Percentiles rank a stretch among this genome's conserved stretches.
Conservation (phyloP, 495 filamentous ascomycete species). For the Rostrohypoxylon terebratum region DNA sequence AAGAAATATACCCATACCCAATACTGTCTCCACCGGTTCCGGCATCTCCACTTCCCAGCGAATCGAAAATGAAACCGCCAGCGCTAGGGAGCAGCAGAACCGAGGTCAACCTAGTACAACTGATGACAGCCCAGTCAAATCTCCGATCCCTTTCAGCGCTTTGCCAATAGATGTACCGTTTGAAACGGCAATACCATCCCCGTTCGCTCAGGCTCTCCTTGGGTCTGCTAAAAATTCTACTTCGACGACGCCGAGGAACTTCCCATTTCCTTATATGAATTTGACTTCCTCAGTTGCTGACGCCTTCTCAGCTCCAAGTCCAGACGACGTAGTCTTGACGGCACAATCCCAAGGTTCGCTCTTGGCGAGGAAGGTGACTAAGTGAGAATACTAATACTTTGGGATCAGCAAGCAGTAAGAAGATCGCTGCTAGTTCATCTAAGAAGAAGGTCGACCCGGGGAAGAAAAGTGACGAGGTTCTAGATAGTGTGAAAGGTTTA, state of each 20-base stretch:
- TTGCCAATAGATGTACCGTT: constrained; percentile 3
- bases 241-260: constrained; percentile 55
- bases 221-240: constrained; percentile 52
- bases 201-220: constrained; percentile 77
- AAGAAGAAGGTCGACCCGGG: constrained; percentile 52
- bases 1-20: neutral
- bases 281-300: constrained; percentile 54
- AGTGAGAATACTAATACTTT: constrained; percentile 57
- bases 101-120: constrained; percentile 8
- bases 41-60: neutral
- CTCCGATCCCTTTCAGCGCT: neutral
- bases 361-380: constrained; percentile 52
- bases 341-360: constrained; percentile 93
- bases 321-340: constrained; percentile 88
- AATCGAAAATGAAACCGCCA: neutral
- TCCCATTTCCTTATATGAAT: constrained; percentile 65
- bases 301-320: constrained; percentile 90
- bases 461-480: constrained; percentile 51
- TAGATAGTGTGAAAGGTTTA: constrained; percentile 66
- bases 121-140: neutral
- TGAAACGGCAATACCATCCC: constrained; percentile 63
- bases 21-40: neutral
- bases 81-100: neutral
- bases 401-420: constrained; percentile 60
- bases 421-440: constrained; percentile 44